A percentile compares a stretch with the other conserved stretches of the same genome.
phyloP scores from a whole-genome alignment of 768 basidiomycete species.

The Xerocomellus chrysenteron region DNA sequence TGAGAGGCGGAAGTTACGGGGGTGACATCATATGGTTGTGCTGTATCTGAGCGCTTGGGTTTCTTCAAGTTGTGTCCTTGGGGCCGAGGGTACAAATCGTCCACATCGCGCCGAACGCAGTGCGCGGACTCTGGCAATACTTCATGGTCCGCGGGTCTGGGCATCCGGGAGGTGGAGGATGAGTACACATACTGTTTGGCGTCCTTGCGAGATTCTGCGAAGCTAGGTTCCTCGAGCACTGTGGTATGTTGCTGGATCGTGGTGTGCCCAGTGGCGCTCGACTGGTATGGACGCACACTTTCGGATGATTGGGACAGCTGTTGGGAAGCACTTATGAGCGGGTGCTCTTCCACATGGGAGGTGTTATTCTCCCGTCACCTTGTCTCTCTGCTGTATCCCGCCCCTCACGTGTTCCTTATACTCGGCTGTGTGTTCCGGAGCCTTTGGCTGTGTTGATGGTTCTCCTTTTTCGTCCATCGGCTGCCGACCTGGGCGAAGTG shows the following conservation, averaged over 20 bases:
- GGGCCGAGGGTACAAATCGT: neutral
- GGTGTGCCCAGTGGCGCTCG: neutral
- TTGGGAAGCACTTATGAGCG: neutral
- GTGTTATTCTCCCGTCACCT: neutral
- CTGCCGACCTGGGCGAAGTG: neutral
- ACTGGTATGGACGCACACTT: neutral
- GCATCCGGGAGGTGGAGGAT: neutral
- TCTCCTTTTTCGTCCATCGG: neutral
- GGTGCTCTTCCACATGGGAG: neutral
- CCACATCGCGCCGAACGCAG: neutral
- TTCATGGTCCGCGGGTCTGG: neutral
- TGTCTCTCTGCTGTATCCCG: neutral
- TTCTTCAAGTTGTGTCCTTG: neutral
- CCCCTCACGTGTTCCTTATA: neutral
- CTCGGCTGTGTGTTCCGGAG: neutral
- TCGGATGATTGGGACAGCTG: neutral
- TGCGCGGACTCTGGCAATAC: neutral
- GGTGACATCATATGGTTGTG: neutral
- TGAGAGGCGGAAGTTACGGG: neutral
- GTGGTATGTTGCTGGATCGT: too few species aligned
- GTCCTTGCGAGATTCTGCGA: neutral
- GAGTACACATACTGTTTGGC: neutral
- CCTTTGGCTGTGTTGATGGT: neutral
- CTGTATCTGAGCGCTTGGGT: neutral
- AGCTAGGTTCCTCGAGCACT: too few species aligned